Evolutionary conservation across 176 grass and related monocot genomes (phyloP).

Genomic region (Oryza meridionalis): DNA sequence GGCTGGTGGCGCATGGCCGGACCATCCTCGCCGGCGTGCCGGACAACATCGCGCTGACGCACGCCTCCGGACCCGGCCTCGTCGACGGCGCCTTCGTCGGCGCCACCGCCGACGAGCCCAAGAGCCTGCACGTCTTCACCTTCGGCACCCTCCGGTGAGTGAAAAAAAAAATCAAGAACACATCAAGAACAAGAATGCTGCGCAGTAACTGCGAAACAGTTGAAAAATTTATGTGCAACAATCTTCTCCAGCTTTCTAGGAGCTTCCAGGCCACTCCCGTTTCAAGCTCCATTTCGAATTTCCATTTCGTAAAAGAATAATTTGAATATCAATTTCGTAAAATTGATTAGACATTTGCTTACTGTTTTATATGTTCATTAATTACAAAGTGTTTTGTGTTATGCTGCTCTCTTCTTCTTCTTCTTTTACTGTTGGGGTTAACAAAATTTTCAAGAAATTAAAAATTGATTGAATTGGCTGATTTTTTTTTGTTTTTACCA

Average conservation of each 20-base stretch:
- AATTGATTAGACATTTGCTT: neutral
- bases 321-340: neutral
- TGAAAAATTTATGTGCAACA: neutral
- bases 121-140: constrained; percentile 69
- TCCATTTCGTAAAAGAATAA: neutral
- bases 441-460: too few relatives aligned
- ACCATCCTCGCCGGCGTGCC: constrained; percentile 65
- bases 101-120: constrained; percentile 48
- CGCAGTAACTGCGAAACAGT: neutral
- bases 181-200: neutral
- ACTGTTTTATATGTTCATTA: neutral
- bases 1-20: constrained; percentile 58
- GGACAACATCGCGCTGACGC: constrained; percentile 58
- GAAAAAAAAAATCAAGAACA: neutral
- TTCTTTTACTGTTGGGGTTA: too few relatives aligned
- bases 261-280: constrained; percentile 10
- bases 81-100: constrained; percentile 67
- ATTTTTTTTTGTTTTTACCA: neutral
- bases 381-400: neutral
- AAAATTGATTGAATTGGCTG: too few relatives aligned
- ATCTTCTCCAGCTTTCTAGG: neutral
- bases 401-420: too few relatives aligned
- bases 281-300: neutral
- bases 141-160: constrained; percentile 63
- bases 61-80: constrained; percentile 47